A percentile compares a stretch with the other conserved stretches of the same genome.
phyloP scores from a whole-genome alignment of 441 rosid species.

The Syzygium syzygioides region DNA sequence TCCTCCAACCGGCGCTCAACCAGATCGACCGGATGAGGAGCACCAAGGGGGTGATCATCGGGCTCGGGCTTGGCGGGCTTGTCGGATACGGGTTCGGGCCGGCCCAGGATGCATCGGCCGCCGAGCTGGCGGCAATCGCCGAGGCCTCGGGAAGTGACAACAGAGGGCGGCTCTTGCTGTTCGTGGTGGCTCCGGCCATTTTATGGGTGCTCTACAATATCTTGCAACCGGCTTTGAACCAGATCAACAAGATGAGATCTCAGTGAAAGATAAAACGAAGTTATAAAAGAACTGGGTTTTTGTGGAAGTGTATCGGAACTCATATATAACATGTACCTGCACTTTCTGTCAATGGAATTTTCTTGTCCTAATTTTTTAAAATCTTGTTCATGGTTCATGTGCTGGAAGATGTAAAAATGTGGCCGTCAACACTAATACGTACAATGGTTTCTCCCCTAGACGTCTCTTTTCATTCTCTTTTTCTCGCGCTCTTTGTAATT shows the following conservation, averaged over 20 bases:
- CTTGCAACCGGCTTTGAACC: slow-evolving; percentile 56
- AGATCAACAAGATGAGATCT: slow-evolving; percentile 51
- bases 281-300: background rate
- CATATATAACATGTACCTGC: slow-evolving; percentile 19
- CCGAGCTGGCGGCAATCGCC: slow-evolving; percentile 37
- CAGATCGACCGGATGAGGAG: slow-evolving; percentile 72
- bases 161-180: slow-evolving; percentile 57
- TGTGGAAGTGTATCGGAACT: slow-evolving; percentile 2
- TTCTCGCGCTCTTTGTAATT: background rate
- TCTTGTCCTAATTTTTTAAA: background rate
- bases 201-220: slow-evolving; percentile 54
- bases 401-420: background rate
- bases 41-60: slow-evolving; percentile 51
- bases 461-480: background rate
- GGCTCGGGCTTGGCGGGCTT: slow-evolving; percentile 69
- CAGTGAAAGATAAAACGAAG: background rate
- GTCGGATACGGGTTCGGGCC: slow-evolving; percentile 42
- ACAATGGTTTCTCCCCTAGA: background rate
- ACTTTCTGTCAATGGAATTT: slow-evolving; percentile 14
- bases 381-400: background rate
- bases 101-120: slow-evolving; percentile 41
- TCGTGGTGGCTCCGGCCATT: slow-evolving; percentile 44
- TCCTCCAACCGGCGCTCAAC: slow-evolving; percentile 87
- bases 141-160: slow-evolving; percentile 44
- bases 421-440: background rate